Evolutionary conservation across 345 rosid species (phyloP), one percentile per base, ranked within the genome.

Genomic region (Dovyalis caffra): DNA sequence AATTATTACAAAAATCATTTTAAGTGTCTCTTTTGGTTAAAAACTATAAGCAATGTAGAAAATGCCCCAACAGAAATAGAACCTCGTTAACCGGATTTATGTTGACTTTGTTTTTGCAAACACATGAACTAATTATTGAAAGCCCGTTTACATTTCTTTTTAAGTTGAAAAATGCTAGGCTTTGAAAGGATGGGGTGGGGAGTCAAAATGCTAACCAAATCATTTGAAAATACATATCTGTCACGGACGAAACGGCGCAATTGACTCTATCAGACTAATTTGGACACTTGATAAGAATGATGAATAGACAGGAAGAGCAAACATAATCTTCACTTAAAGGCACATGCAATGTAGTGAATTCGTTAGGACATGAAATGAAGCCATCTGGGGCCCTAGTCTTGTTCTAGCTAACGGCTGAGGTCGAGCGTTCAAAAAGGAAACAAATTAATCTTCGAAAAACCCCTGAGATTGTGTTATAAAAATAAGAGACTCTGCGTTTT

Each of bases 191-290:
- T 15, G 18, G 31, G 10, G 23, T 5, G 23, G 49, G 35, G 29
- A 43, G 7, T 49, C 56, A 20, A 2, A 18, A 49, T 4, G 38
- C n/a, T 1, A 31, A 28, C 25, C 28, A 60, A 25, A 78, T 16
- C 15, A 63, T 67, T 82, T 78, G 68, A 68, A 45, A 32, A 40
- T 16, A 1, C 7, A 6, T 23, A 35, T 62, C 71, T 49, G 28
- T 53, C 74, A 77, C 77, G 77, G 68, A 23, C 77, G 43, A 8
- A 10, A 45, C 47, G 75, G 77, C 80, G 82, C 53, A 70, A 84
- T 76, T 75, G 79, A 75, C 78, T 83, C 82, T 18, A 6, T 34
- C 18, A 9, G 5, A 47, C 21, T 60, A 18, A 35, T 47, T 31
- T 47, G n/a, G 7, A 4, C 26, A 8, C 3, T 57, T 12, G 28